Evolutionary conservation across 148 eudicot genomes (phyloP).

Genomic region (Camellia granthamiana): DNA sequence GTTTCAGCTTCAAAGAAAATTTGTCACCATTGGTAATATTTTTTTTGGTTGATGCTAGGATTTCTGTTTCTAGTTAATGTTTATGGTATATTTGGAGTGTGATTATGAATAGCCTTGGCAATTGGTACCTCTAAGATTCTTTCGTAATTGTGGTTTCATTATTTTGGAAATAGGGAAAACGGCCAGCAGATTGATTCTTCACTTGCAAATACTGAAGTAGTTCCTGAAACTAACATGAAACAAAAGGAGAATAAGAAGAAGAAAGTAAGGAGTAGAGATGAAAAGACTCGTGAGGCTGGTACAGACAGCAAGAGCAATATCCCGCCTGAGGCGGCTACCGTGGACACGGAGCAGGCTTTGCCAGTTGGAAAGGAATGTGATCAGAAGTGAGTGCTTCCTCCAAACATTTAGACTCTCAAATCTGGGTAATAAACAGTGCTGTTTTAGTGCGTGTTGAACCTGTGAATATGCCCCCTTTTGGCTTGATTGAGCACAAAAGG

Average conservation of each 20-base stretch:
- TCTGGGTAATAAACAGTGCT: neutral
- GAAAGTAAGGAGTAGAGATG: conserved; percentile 27
- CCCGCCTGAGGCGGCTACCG: conserved; percentile 10
- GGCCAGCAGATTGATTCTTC: conserved; percentile 18
- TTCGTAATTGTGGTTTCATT: conserved; percentile 3
- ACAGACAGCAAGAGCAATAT: neutral
- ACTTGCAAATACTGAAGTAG: conserved; percentile 13
- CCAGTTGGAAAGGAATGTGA: conserved; percentile 21
- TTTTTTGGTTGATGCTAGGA: conserved; percentile 3
- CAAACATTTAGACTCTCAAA: neutral
- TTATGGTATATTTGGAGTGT: conserved; percentile 5
- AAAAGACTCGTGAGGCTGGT: conserved; percentile 20
- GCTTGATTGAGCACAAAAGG: neutral
- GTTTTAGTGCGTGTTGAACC: neutral
- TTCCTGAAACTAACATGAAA: conserved; percentile 36
- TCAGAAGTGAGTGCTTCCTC: conserved; percentile 25
- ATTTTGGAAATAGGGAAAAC: conserved; percentile 20
- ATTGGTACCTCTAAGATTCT: neutral
- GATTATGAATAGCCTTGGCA: conserved; percentile 2
- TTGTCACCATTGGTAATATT: neutral
- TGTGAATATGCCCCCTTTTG: neutral
- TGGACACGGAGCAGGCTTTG: conserved; percentile 3
- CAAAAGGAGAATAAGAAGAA: conserved; percentile 54
- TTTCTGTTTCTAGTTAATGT: neutral
- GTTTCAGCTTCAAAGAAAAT: neutral